Evolutionary conservation across 2,329 filamentous ascomycete genomes (phyloP), one percentile per base, ranked within the genome.

Genomic region (Chaetomiaceae sp.): DNA sequence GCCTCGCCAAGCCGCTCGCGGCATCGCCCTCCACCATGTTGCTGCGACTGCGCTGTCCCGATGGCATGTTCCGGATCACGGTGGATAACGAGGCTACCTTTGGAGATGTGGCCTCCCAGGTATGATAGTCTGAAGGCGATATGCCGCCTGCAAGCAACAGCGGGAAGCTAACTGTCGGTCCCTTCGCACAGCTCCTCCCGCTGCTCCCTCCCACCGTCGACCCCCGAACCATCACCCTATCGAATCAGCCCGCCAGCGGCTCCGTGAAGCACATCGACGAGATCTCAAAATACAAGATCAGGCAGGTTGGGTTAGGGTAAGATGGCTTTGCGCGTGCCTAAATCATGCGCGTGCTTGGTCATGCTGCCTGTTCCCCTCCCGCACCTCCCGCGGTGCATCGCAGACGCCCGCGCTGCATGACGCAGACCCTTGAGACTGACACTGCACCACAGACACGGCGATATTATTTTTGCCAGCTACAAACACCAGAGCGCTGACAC

Each of bases 391-490:
- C n/a, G n/a, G n/a, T n/a, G n/a, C n/a, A n/a, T n/a, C n/a, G n/a
- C n/a, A n/a, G n/a, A n/a, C n/a, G n/a, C n/a, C n/a, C n/a, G n/a
- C n/a, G n/a, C n/a, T n/a, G n/a, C n/a, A n/a, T n/a, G n/a, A n/a
- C n/a, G 12, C 5, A 14, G n/a, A 27, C 10, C 7, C 34, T 23
- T 37, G 33, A 40, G 39, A 45, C 44, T 57, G 23, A 54, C 50
- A 41, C 17, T 19, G 2, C 20, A 13, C 23, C 19, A 44, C 30
- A 93, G 87, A 56, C 89, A 99, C 66, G 93, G 93, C 56, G 90
- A 96, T 65, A 82, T 96, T 64, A 82, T 99, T 57, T 99, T 90
- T 69, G 74, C 97, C 58, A 83, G 81, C 58, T 99, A 95, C 70
- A 73, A 84, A 60, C 79, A 87, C 61, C 73, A 78, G 48, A 67